These are phyloP conservation scores for Dryas integrifolia DNA, from an alignment of 331 rosid genomes.

Conservation along the genomic window DNA sequence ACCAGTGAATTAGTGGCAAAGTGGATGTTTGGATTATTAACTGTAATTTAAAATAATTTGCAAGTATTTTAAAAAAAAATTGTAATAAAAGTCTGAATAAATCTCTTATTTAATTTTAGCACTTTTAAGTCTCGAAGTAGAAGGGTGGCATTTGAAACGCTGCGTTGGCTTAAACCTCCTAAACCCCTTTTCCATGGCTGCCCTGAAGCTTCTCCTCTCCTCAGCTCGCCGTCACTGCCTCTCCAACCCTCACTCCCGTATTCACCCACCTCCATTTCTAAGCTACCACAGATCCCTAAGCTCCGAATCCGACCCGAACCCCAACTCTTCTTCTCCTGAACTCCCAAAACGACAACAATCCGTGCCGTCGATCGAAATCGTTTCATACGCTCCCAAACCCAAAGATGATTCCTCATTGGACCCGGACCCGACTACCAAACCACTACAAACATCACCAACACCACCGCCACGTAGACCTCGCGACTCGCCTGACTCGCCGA, in stretches of 20 bases:
- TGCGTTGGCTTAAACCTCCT: constrained; percentile 2
- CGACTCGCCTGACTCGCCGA: constrained; percentile 7
- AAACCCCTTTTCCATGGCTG: constrained; percentile 51
- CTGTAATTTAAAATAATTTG: too few relatives aligned
- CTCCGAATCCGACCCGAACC: constrained; percentile 37
- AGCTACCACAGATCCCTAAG: constrained; percentile 38
- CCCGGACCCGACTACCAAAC: constrained; percentile 25
- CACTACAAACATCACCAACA: constrained; percentile 23
- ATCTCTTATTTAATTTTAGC: too few relatives aligned
- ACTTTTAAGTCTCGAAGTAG: not conserved
- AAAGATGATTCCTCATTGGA: constrained; percentile 35
- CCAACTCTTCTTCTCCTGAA: constrained; percentile 30
- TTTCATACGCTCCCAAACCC: constrained; percentile 69
- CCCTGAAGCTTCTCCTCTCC: constrained; percentile 60
- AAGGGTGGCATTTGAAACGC: not conserved
- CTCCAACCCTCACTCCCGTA: constrained; percentile 28
- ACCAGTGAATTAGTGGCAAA: too few relatives aligned
- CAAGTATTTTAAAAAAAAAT: too few relatives aligned
- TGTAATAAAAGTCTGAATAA: too few relatives aligned
- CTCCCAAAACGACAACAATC: constrained; percentile 28
- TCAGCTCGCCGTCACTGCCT: constrained; percentile 72
- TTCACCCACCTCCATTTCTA: constrained; percentile 30
- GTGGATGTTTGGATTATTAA: too few relatives aligned
- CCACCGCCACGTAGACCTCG: constrained; percentile 23
- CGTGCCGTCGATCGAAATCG: constrained; percentile 53